Base-by-base conservation (phyloP, 345 rosid genomes). In the Anacardium occidentale region DNA sequence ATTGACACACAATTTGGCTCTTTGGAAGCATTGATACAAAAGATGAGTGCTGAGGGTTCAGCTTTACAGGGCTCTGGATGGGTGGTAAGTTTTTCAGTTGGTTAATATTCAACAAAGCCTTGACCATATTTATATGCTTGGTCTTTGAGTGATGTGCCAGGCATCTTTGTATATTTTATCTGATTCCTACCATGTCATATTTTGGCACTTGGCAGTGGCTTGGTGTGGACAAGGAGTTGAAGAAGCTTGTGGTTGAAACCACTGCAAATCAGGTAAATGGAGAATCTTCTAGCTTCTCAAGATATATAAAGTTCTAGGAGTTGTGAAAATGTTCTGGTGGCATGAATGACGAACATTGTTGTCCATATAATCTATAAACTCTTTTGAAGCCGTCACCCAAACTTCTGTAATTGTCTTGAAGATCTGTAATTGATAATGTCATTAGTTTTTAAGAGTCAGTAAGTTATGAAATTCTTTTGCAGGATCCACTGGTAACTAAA, bases 11-110 rank as follows among this genome's bases (percentile, higher is more conserved):
- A 89, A 72, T 95, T 87, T 83, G 99, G 99, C 34, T 92, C 94
- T 58, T 53, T 92, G 22, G 96, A 95, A 52, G 83, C 85, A 59
- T 76, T 95, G 82, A 81, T 90, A n/a, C 81, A 87, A 29, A 95
- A 92, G 80, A 92, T 95, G 87, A 92, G 32, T 71, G 78, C 94
- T n/a, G 97, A 94, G 78, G 98, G 98, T 83, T 96, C 97, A 78
- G 96, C 96, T 73, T 4, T 95, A 29, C 99, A 95, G 83, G 98
- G 99, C 62, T 95, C 98, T 13, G 99, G 99, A 80, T 95, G 99
- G 99, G 98, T 95, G 97, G 98, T 92, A 73, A 74, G 96, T 74
- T 60, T 2, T 77, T 78, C 50, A 37, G 18, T 29, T 64, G 63
- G 17, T 42, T 25, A 17, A 10, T 20, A 12, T 59, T 55, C 52